These are phyloP conservation scores for Cryptococcus jaspeensis DNA, from an alignment of 1,284 basidiomycete species.

Conservation along the genomic window DNA sequence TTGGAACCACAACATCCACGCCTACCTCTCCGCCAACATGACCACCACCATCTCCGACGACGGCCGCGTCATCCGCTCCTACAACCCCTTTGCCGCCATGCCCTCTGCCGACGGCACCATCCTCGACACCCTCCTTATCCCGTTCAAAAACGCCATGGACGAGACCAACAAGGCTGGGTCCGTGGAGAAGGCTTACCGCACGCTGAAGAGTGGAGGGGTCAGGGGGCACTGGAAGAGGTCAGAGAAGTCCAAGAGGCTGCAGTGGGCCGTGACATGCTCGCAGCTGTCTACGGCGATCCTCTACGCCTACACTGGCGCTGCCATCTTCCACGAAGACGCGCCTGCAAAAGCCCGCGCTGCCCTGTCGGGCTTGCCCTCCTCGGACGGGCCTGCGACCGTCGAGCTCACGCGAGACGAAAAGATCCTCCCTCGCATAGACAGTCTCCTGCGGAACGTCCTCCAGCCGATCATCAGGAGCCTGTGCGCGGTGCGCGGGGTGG, in stretches of 20 bases:
- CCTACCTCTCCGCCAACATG: conserved; percentile 37
- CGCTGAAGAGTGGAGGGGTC: conserved; percentile 6
- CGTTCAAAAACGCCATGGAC: too few species aligned
- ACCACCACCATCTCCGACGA: conserved; percentile 22
- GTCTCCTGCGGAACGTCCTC: conserved; percentile 38
- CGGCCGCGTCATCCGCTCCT: conserved; percentile 28
- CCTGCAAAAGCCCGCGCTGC: conserved; percentile 32
- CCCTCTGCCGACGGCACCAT: too few species aligned
- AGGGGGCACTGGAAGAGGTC: conserved; percentile 34
- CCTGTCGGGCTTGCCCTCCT: conserved; percentile 36
- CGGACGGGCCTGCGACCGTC: conserved; percentile 25
- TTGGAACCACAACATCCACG: conserved; percentile 50
- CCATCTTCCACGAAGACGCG: conserved; percentile 35
- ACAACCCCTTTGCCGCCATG: conserved; percentile 31
- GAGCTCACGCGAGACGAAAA: conserved; percentile 26
- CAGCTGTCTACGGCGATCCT: conserved; percentile 28
- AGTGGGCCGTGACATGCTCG: conserved; percentile 37
- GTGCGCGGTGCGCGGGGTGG: conserved; percentile 35
- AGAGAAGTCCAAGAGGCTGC: conserved; percentile 34
- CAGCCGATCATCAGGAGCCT: conserved; percentile 32
- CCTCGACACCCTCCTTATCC: too few species aligned
- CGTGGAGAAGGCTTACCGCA: conserved; percentile 12
- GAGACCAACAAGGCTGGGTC: conserved; percentile 3
- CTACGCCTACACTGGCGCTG: conserved; percentile 45
- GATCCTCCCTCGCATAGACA: conserved; percentile 32